Evolutionary conservation across 2,329 filamentous ascomycete species (phyloP), one percentile per base, ranked within the genome.

Genomic region (Ceratocystis ficicola): DNA sequence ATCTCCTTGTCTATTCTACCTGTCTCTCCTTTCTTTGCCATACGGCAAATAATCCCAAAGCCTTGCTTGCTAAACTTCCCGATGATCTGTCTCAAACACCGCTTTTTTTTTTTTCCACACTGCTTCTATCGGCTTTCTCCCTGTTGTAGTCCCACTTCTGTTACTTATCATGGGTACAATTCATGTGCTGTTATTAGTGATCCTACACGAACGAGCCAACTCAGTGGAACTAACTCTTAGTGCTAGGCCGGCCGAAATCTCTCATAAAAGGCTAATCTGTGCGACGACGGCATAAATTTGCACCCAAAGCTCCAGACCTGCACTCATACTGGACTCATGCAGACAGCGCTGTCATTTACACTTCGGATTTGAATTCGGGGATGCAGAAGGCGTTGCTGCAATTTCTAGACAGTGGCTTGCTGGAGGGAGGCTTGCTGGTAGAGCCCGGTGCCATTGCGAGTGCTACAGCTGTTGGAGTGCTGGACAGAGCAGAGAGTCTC

Each of bases 11-110:
- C 20, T 22, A 25, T 25, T 55, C 36, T 55, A 25, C 20, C 50
- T 55, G 50, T 59, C 15, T 59, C 22, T 59, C 28, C 55, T n/a
- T 59, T 59, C 28, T 32, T n/a, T 59, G 55, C 55, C 25, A 32
- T 59, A 30, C 8, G 15, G 4, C 48, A 52, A 52, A 22, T 12
- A 52, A 15, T 20, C 46, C 1, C 46, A 20, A 50, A 52, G 48
- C 17, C 28, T 65, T 30, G 30, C 41, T n/a, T 60, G 28, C 28
- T 20, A 20, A 15, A 32, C 25, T 15, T 20, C 20, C 30, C 46
- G 36, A 48, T n/a, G 48, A 17, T 22, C 10, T 44, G 28, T 66
- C 48, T 28, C 28, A 44, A 32, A 62, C 30, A 50, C 46, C 22
- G 59, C 22, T 12, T 44, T 48, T 60, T 46, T 65, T 44, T n/a